Evolutionary conservation across 2,329 filamentous ascomycete genomes (phyloP).

Genomic region (Madurella fahalii): DNA sequence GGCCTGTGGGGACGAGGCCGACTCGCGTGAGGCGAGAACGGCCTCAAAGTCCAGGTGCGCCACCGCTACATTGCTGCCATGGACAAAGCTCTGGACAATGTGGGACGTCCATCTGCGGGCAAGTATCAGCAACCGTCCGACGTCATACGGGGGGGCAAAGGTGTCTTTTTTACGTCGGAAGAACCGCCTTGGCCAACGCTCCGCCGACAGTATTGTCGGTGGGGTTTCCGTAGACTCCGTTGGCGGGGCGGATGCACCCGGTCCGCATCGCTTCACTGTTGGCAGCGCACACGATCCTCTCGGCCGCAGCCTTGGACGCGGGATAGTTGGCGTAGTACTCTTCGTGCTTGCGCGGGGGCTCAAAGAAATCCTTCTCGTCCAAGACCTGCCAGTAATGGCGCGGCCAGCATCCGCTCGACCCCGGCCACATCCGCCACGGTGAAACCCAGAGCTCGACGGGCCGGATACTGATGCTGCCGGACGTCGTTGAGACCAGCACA

Average conservation of each 20-base stretch:
- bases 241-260: constrained; percentile 48
- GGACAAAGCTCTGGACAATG: constrained; percentile 39
- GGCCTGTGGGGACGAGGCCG: constrained; percentile 28
- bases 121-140: background rate
- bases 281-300: constrained; percentile 37
- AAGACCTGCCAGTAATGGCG: constrained; percentile 42
- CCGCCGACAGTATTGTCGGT: constrained; percentile 44
- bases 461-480: constrained; percentile 43
- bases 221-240: constrained; percentile 50
- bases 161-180: constrained; percentile 38
- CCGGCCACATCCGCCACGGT: constrained; percentile 35
- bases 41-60: constrained; percentile 41
- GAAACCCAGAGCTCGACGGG: constrained; percentile 40
- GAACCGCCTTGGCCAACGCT: constrained; percentile 36
- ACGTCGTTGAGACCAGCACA: constrained; percentile 51
- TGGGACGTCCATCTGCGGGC: constrained; percentile 35
- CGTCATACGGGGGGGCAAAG: background rate
- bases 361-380: constrained; percentile 40
- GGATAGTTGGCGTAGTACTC: constrained; percentile 50
- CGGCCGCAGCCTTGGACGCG: constrained; percentile 47
- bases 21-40: constrained; percentile 29
- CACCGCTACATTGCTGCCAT: constrained; percentile 39
- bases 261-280: constrained; percentile 40
- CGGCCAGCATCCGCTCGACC: constrained; percentile 28
- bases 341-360: constrained; percentile 35